Conservation (phyloP, 768 basidiomycete species). For the Pleurotus tuber-regium region DNA sequence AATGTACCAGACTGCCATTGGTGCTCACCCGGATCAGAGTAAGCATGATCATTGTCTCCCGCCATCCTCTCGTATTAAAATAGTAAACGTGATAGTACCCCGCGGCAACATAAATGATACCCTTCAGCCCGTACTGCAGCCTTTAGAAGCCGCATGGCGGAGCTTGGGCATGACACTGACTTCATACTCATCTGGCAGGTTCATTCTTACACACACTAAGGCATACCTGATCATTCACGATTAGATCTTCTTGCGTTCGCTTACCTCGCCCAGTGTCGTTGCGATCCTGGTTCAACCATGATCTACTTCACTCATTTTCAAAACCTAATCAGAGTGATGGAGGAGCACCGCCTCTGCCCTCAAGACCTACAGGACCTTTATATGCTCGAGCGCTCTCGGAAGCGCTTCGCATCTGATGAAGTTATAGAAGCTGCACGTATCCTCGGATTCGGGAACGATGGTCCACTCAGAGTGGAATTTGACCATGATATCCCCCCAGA, state of each 20-base stretch:
- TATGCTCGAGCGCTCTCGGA: slow-evolving; percentile 57
- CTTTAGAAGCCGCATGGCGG: slow-evolving; percentile 39
- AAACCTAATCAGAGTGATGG: slow-evolving; percentile 47
- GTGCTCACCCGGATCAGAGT: slow-evolving; percentile 81
- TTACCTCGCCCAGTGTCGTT: slow-evolving; percentile 79
- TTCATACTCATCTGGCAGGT: slow-evolving; percentile 63
- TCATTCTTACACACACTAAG: background rate
- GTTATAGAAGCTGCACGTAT: slow-evolving; percentile 39
- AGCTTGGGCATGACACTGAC: slow-evolving; percentile 64
- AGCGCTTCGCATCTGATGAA: slow-evolving; percentile 62
- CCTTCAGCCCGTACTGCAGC: slow-evolving; percentile 34
- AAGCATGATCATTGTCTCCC: slow-evolving; percentile 21
- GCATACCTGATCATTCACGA: slow-evolving; percentile 4
- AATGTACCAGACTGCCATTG: slow-evolving; percentile 69
- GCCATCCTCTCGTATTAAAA: slow-evolving; percentile 3
- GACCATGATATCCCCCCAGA: slow-evolving; percentile 66
- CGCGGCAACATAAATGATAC: slow-evolving; percentile 46
- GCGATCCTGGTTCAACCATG: slow-evolving; percentile 64
- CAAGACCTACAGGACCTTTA: slow-evolving; percentile 55
- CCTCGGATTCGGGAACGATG: slow-evolving; percentile 69
- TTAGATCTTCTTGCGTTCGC: slow-evolving; percentile 75
- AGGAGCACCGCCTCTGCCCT: slow-evolving; percentile 44
- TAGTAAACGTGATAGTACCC: slow-evolving; percentile 43
- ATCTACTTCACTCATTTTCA: slow-evolving; percentile 62
- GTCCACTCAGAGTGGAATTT: slow-evolving; percentile 62